These are phyloP conservation scores for Massariosphaeria phaeospora DNA, from an alignment of 495 filamentous ascomycete genomes.

Conservation along the genomic window DNA sequence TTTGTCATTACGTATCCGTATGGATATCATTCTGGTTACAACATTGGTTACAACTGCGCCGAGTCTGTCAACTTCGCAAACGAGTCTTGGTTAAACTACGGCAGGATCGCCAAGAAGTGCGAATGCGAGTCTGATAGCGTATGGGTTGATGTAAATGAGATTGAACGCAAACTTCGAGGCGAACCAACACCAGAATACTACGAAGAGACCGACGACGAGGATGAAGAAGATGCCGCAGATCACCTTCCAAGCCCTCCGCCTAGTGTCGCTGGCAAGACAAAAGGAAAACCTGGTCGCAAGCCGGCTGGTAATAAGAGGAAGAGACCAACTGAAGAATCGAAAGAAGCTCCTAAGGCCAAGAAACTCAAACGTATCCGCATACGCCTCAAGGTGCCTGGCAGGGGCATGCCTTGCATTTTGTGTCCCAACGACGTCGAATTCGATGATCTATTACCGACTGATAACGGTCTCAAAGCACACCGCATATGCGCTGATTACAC, in stretches of 20 bases:
- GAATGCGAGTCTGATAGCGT: slow-evolving; percentile 94
- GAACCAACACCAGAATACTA: slow-evolving; percentile 86
- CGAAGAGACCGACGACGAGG: slow-evolving; percentile 70
- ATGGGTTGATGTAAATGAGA: slow-evolving; percentile 93
- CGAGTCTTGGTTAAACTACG: slow-evolving; percentile 89
- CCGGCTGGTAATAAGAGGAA: slow-evolving; percentile 55
- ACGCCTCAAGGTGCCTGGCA: slow-evolving; percentile 61
- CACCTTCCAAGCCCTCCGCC: slow-evolving; percentile 76
- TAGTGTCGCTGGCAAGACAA: slow-evolving; percentile 60
- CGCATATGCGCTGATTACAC: slow-evolving; percentile 84
- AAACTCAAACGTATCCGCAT: slow-evolving; percentile 72
- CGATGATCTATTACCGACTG: slow-evolving; percentile 78
- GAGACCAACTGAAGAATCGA: slow-evolving; percentile 49
- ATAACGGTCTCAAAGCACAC: slow-evolving; percentile 83
- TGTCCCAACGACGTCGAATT: slow-evolving; percentile 89
- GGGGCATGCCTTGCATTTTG: slow-evolving; percentile 76
- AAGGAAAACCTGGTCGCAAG: slow-evolving; percentile 35
- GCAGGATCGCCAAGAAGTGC: slow-evolving; percentile 95
- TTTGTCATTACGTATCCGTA: slow-evolving; percentile 99
- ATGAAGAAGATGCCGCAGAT: slow-evolving; percentile 63
- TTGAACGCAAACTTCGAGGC: slow-evolving; percentile 88
- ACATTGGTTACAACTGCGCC: slow-evolving; percentile 96
- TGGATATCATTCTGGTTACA: slow-evolving; percentile 97
- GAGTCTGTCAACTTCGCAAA: slow-evolving; percentile 98
- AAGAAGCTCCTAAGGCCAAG: slow-evolving; percentile 49